Conservation (phyloP, 1,284 basidiomycete genomes). For the Meira miltonrushii region DNA sequence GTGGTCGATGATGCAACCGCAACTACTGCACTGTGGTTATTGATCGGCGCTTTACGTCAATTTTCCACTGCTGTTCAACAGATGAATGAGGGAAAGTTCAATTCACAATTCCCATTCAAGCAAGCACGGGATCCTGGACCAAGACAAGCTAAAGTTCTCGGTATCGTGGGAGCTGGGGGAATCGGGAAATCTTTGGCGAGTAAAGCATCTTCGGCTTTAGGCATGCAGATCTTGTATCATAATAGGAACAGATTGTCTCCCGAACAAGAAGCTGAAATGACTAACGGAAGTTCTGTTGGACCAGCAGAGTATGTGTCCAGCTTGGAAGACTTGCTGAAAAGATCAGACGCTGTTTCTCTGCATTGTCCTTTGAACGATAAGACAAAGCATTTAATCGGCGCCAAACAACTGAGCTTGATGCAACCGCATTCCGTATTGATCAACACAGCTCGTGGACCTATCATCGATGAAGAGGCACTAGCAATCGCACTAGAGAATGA, state of each 20-base stretch:
- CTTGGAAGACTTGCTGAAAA: constrained; percentile 53
- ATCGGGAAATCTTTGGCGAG: constrained; percentile 40
- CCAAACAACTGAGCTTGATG: constrained; percentile 53
- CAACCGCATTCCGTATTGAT: constrained; percentile 53
- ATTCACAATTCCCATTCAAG: constrained; percentile 33
- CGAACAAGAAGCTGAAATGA: constrained; percentile 41
- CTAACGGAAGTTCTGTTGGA: background rate
- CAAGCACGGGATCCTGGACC: constrained; percentile 29
- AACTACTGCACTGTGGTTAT: constrained; percentile 40
- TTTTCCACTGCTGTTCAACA: constrained; percentile 32
- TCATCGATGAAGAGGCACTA: constrained; percentile 54
- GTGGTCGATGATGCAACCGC: constrained; percentile 45
- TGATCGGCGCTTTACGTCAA: constrained; percentile 38
- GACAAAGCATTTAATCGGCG: constrained; percentile 54
- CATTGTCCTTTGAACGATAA: constrained; percentile 56
- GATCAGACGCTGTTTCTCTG: constrained; percentile 55
- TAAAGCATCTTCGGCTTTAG: constrained; percentile 40
- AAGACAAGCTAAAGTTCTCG: constrained; percentile 27
- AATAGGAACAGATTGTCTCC: constrained; percentile 29
- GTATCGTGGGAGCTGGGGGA: constrained; percentile 45
- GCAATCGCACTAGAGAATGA: constrained; percentile 33
- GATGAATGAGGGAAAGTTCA: constrained; percentile 28
- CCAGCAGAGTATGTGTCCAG: constrained; percentile 25
- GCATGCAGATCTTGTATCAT: constrained; percentile 42
- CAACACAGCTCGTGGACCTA: constrained; percentile 57